Conservation (phyloP, 768 basidiomycete genomes). For the Serendipita sp. region DNA sequence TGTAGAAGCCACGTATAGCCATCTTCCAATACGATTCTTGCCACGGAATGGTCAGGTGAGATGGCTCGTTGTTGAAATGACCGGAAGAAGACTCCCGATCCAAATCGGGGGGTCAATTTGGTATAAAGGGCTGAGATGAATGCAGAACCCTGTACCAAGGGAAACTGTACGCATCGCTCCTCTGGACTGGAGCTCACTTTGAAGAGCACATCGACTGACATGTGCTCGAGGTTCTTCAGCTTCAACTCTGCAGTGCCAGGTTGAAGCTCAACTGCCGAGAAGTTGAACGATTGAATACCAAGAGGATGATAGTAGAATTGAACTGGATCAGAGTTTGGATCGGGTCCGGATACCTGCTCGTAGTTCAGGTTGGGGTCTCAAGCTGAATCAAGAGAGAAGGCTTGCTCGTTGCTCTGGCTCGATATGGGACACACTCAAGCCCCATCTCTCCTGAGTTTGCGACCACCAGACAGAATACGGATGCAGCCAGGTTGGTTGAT, state of each 20-base stretch:
- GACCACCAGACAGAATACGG: slow-evolving; percentile 4
- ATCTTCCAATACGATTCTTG: slow-evolving; percentile 1
- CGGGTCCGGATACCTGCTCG: slow-evolving; percentile 4
- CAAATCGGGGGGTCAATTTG: not conserved
- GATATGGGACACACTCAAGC: slow-evolving; percentile 1
- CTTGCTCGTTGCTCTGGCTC: not conserved
- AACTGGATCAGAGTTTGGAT: not conserved
- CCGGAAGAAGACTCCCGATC: slow-evolving; percentile 1
- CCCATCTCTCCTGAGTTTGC: not conserved
- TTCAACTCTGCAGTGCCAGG: not conserved
- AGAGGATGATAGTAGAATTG: slow-evolving; percentile 5
- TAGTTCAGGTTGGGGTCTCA: not conserved
- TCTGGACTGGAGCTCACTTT: not conserved
- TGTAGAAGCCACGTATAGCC: slow-evolving; percentile 5
- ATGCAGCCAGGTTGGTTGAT: not conserved
- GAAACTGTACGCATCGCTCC: not conserved
- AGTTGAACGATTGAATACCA: not conserved
- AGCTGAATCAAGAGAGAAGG: not conserved
- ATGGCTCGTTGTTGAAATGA: not conserved
- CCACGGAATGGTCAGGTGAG: not conserved
- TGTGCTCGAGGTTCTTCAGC: not conserved
- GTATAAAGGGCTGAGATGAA: slow-evolving; percentile 5
- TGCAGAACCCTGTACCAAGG: slow-evolving; percentile 6
- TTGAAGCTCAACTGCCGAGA: not conserved
- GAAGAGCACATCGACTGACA: not conserved